A percentile compares a stretch with the other conserved stretches of the same genome.
These are phyloP conservation scores for Lupinus albus DNA, from an alignment of 306 rosid genomes.

Conservation along the genomic window DNA sequence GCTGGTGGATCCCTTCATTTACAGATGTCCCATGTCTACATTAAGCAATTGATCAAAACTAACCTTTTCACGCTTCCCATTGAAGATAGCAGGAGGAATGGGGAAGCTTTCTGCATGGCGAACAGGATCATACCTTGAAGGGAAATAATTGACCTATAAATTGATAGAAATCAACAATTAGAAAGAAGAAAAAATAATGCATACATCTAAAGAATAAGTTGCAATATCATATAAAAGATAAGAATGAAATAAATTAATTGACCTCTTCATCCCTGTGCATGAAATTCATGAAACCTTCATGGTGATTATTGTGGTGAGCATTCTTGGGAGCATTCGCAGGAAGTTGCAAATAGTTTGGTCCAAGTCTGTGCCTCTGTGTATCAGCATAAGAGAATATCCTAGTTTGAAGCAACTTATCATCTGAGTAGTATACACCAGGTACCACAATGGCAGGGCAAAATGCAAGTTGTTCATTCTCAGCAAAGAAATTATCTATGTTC, in stretches of 20 bases:
- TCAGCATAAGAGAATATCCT: slow-evolving; percentile 87
- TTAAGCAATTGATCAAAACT: slow-evolving; percentile 35
- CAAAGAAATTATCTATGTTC: slow-evolving; percentile 92
- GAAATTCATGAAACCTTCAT: slow-evolving; percentile 90
- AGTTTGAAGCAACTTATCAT: slow-evolving; percentile 90
- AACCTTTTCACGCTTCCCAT: slow-evolving; percentile 83
- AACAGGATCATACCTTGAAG: slow-evolving; percentile 79
- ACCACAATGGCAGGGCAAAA: slow-evolving; percentile 84
- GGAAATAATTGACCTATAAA: slow-evolving; percentile 83
- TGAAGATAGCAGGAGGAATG: slow-evolving; percentile 51
- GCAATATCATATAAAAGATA: slow-evolving; percentile 21
- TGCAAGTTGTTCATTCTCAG: slow-evolving; percentile 95
- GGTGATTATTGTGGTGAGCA: slow-evolving; percentile 94
- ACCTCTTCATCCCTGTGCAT: slow-evolving; percentile 97
- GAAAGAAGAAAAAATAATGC: slow-evolving; percentile 11
- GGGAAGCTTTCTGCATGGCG: slow-evolving; percentile 84
- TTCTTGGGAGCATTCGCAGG: slow-evolving; percentile 90
- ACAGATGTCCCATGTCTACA: slow-evolving; percentile 17
- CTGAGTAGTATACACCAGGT: slow-evolving; percentile 84
- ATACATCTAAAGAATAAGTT: slow-evolving; percentile 3
- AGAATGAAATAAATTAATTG: slow-evolving; percentile 21
- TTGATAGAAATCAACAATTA: slow-evolving; percentile 30
- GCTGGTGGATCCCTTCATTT: slow-evolving; percentile 24
- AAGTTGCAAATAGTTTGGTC: slow-evolving; percentile 94
- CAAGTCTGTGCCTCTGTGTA: slow-evolving; percentile 95